A percentile compares a stretch with the other conserved stretches of the same genome.
phyloP scores from a whole-genome alignment of 768 basidiomycete genomes.

The Leccinellum albellum region DNA sequence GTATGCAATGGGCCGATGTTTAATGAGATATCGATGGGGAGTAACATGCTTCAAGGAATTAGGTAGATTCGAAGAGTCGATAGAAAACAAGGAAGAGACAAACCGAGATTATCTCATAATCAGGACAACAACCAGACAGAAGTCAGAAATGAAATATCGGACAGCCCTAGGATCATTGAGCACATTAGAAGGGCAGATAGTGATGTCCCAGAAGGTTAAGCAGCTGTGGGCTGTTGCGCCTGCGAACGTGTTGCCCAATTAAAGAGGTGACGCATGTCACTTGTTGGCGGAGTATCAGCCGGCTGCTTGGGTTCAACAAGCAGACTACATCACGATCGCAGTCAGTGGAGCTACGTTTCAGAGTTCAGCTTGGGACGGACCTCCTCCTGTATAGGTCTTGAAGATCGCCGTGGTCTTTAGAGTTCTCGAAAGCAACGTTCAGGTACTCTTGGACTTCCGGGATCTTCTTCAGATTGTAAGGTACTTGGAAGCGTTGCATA shows the following conservation, averaged over 20 bases:
- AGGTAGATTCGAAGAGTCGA: slow-evolving; percentile 22
- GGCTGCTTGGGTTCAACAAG: slow-evolving; percentile 81
- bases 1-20: slow-evolving; percentile 25
- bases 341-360: background rate
- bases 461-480: slow-evolving; percentile 84
- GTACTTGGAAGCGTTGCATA: slow-evolving; percentile 88
- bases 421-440: slow-evolving; percentile 66
- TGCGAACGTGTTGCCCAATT: slow-evolving; percentile 69
- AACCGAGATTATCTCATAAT: slow-evolving; percentile 29
- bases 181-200: slow-evolving; percentile 13
- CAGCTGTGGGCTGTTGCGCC: slow-evolving; percentile 36
- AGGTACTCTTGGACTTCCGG: slow-evolving; percentile 85
- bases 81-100: slow-evolving; percentile 12
- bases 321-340: slow-evolving; percentile 42
- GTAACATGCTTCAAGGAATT: slow-evolving; percentile 21
- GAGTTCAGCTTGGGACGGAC: slow-evolving; percentile 35
- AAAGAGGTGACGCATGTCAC: slow-evolving; percentile 77
- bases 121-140: slow-evolving; percentile 18
- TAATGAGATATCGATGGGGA: slow-evolving; percentile 22
- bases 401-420: slow-evolving; percentile 74
- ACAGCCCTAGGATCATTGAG: slow-evolving; percentile 5
- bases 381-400: slow-evolving; percentile 85
- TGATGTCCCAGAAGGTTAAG: slow-evolving; percentile 24
- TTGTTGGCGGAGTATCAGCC: slow-evolving; percentile 59
- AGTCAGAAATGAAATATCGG: slow-evolving; percentile 15